Evolutionary conservation across 768 basidiomycete species (phyloP).

Genomic region (Trametes villosa): DNA sequence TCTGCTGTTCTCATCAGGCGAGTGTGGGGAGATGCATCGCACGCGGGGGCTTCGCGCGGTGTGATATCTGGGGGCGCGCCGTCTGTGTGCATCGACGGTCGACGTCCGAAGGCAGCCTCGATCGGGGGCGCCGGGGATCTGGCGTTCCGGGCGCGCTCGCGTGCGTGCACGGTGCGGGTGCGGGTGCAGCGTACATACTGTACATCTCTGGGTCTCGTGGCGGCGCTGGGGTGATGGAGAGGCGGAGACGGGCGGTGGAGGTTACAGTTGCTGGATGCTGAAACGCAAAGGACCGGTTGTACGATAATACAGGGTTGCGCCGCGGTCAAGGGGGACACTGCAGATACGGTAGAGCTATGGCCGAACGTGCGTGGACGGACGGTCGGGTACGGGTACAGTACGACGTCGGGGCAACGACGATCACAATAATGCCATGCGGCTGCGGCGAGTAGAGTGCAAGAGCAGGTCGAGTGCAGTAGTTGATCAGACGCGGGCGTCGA

Average conservation of each 20-base stretch:
- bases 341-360: neutral
- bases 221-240: neutral
- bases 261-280: constrained; percentile 11
- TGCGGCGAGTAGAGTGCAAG: neutral
- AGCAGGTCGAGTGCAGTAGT: neutral
- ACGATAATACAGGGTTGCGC: neutral
- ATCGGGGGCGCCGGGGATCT: constrained; percentile 25
- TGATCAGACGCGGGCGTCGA: neutral
- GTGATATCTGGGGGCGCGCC: constrained; percentile 15
- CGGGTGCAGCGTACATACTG: neutral
- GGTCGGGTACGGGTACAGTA: neutral
- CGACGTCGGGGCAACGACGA: too few species aligned
- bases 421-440: neutral
- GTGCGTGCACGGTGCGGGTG: neutral
- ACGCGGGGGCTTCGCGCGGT: constrained; percentile 12
- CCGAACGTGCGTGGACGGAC: neutral
- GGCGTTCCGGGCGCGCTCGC: constrained; percentile 3
- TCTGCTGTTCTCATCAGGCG: constrained; percentile 7
- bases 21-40: constrained; percentile 14
- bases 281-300: constrained; percentile 4
- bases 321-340: neutral
- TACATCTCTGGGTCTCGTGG: neutral
- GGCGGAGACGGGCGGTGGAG: neutral
- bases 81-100: constrained; percentile 1
- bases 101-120: constrained; percentile 7